Evolutionary conservation across 2,329 filamentous ascomycete genomes (phyloP), one percentile per base, ranked within the genome.

Genomic region (Ciborinia camelliae): DNA sequence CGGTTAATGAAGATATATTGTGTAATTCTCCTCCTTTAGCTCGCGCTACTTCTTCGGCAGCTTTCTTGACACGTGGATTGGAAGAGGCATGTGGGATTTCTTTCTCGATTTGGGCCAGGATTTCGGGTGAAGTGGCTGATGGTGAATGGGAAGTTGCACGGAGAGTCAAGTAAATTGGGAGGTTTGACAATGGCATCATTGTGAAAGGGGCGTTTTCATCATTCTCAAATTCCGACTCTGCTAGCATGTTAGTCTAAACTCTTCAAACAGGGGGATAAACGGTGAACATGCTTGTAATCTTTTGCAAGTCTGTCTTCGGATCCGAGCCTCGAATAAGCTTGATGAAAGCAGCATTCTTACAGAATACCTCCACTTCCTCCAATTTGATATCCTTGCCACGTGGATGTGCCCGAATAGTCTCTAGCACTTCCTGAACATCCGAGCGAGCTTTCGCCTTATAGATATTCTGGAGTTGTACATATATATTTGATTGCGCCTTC

Each of bases 301-400:
- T 60, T 50, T 68, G 63, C 18, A 76, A 64, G 59, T 71, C 35
- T n/a, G 60, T 48, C 30, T 30, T 41, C 8, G 67, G 50, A 10
- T 68, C 61, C 52, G 68, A 64, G 30, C 68, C 68, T 70, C 89
- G 90, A 65, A 98, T 88, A 55, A 98, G 84, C 77, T 95, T 96
- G 75, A 97, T 90, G 75, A 96, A 95, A 54, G 90, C 90, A 58
- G 93, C 94, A 71, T 96, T 96, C 78, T 96, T 97, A 84, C 94
- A 98, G 77, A 97, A 98, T 43, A 90, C 81, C 73, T 97, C 93
- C 53, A 98, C 88, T 71, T 97, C 91, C 62, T 85, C 84, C 52
- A 86, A 81, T 54, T 89, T 82, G 64, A 96, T 82, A 68, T 75
- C 74, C 70, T 78, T 80, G 73, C 76, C 85, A 76, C 75, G 77